Percentiles rank a stretch among this genome's conserved stretches.
Conservation (phyloP, 176 grass and related monocot species). For the Leersia perrieri region DNA sequence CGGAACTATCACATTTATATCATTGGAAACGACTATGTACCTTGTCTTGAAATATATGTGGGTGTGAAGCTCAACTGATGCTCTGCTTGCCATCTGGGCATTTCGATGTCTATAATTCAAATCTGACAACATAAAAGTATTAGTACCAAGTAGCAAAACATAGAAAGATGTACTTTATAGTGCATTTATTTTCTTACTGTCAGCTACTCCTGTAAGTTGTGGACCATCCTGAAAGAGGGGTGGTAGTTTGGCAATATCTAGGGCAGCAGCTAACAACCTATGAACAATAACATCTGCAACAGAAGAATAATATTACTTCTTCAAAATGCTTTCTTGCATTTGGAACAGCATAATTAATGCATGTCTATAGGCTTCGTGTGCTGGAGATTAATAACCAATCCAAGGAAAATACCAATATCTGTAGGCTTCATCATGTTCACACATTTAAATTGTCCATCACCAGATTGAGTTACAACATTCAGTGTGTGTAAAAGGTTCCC, state of each 20-base stretch:
- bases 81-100: constrained; percentile 97
- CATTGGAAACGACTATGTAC: constrained; percentile 40
- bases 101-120: constrained; percentile 94
- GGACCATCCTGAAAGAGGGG: constrained; percentile 86
- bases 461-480: constrained; percentile 4
- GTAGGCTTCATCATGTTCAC: not conserved
- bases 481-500: not conserved
- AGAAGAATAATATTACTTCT: constrained; percentile 1
- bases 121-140: constrained; percentile 49
- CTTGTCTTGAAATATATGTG: constrained; percentile 96
- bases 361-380: not conserved
- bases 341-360: constrained; percentile 1
- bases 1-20: constrained; percentile 7
- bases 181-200: constrained; percentile 68
- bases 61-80: constrained; percentile 94
- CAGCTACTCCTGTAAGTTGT: constrained; percentile 80
- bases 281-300: constrained; percentile 95
- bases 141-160: constrained; percentile 23
- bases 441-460: not conserved
- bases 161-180: constrained; percentile 15
- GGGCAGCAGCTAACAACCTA: constrained; percentile 90
- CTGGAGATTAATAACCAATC: not conserved
- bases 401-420: too few species aligned
- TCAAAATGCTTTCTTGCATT: constrained; percentile 7
- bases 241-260: constrained; percentile 90